Base-by-base conservation (phyloP, 495 filamentous ascomycete genomes). In the Elaphomyces granulatus region DNA sequence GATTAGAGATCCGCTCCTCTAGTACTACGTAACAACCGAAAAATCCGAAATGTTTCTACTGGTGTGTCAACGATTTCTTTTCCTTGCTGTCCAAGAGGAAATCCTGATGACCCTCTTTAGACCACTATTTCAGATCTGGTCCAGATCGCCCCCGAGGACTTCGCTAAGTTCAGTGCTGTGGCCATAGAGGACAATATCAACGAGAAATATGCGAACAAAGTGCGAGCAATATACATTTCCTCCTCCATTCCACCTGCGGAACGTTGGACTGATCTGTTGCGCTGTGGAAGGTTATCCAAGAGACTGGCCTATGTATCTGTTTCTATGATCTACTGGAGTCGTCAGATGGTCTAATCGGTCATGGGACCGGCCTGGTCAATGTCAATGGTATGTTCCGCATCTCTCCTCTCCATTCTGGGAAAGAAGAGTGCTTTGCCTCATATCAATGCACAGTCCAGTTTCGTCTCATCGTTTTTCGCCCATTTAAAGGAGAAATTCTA, bases 181-280 rank as follows among this genome's bases (percentile, higher is more conserved):
- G 83, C 83, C 2, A 78, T 98, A 43, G 83, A 94, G 59, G 87
- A 96, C 56, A 84, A 82, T 45, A 87, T 98, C 62, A 94, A 96
- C 49, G 71, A 75, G 41, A 98, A 96, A 63, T 98, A 94, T 59
- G 77, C 88, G 38, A 92, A 98, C 65, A 88, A 86, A 59, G 81
- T 85, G 37, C 41, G 66, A 41, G n/a, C 10, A 31, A 4, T 19
- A 14, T 42, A 20, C n/a, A n/a, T n/a, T n/a, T n/a, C n/a, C n/a
- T n/a, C n/a, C n/a, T n/a, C n/a, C n/a, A n/a, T n/a, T n/a, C n/a
- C n/a, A n/a, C n/a, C n/a, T n/a, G n/a, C n/a, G n/a, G n/a, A n/a
- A n/a, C n/a, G n/a, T n/a, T n/a, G n/a, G n/a, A n/a, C n/a, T n/a
- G n/a, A n/a, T n/a, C n/a, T n/a, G n/a, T n/a, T n/a, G n/a, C n/a